Conservation (phyloP, 441 rosid genomes). For the Arabidopsis lyrata region DNA sequence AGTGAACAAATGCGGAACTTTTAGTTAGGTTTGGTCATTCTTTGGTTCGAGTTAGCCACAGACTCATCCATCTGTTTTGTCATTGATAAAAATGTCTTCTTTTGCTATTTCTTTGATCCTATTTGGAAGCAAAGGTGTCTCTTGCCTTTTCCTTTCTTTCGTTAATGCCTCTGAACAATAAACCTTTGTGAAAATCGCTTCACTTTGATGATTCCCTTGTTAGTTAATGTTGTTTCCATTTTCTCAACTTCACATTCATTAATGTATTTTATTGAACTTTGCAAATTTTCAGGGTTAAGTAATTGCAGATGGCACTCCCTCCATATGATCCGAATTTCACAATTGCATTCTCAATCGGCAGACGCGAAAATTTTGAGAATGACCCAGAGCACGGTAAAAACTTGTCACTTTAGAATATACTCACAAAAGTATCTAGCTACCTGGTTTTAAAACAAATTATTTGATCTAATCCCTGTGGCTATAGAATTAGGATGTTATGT, state of each 20-base stretch:
- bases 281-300: conserved; percentile 3
- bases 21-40: no score
- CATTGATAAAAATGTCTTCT: no score
- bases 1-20: no score
- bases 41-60: no score
- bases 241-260: not conserved
- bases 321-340: not conserved
- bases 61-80: no score
- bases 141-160: no score
- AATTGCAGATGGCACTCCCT: conserved; percentile 1
- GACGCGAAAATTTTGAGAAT: not conserved
- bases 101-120: not conserved
- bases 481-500: no score
- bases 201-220: not conserved
- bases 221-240: not conserved
- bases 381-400: conserved; percentile 5
- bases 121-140: not conserved
- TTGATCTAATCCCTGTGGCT: no score
- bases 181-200: not conserved
- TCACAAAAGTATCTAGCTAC: not conserved
- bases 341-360: not conserved
- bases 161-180: not conserved
- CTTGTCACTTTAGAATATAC: not conserved
- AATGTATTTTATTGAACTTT: not conserved
- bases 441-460: no score